phyloP scores from a whole-genome alignment of 768 basidiomycete genomes.

The Jaapia argillacea region DNA sequence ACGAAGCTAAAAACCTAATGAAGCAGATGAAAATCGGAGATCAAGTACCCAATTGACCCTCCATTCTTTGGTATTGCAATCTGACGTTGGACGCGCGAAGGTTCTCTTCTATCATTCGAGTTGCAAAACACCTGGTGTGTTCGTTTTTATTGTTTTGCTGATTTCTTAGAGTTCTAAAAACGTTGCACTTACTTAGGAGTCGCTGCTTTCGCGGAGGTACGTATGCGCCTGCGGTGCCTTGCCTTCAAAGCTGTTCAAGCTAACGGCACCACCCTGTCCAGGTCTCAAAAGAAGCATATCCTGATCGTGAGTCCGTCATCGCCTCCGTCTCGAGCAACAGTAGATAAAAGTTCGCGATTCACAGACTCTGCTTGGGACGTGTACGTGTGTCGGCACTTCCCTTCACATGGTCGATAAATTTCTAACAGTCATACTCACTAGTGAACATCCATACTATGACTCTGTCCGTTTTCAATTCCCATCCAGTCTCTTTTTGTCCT shows the following conservation, averaged over 20 bases:
- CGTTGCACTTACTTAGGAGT: constrained; percentile 37
- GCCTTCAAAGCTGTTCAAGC: not conserved
- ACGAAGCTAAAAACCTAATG: constrained; percentile 77
- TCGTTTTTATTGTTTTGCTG: constrained; percentile 1
- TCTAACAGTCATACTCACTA: constrained; percentile 18
- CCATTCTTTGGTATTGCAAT: not conserved
- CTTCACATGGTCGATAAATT: too few relatives aligned
- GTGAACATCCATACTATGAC: constrained; percentile 75
- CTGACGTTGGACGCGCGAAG: constrained; percentile 25
- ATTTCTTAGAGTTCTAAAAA: not conserved
- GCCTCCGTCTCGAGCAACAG: not conserved
- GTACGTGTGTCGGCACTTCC: constrained; percentile 31
- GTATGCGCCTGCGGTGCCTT: constrained; percentile 4
- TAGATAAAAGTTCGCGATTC: constrained; percentile 2
- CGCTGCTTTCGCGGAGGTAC: constrained; percentile 73
- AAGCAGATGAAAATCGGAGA: constrained; percentile 71
- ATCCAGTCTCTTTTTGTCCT: constrained; percentile 2
- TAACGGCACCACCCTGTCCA: constrained; percentile 15
- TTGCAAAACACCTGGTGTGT: constrained; percentile 68
- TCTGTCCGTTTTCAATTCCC: constrained; percentile 29
- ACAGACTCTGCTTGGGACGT: constrained; percentile 86
- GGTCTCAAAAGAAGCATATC: constrained; percentile 81
- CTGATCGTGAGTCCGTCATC: constrained; percentile 57
- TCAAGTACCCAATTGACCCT: constrained; percentile 34
- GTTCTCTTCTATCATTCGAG: constrained; percentile 85